Evolutionary conservation across 352 stramenopile species (phyloP).

Genomic region (Phytopythium sindhum): DNA sequence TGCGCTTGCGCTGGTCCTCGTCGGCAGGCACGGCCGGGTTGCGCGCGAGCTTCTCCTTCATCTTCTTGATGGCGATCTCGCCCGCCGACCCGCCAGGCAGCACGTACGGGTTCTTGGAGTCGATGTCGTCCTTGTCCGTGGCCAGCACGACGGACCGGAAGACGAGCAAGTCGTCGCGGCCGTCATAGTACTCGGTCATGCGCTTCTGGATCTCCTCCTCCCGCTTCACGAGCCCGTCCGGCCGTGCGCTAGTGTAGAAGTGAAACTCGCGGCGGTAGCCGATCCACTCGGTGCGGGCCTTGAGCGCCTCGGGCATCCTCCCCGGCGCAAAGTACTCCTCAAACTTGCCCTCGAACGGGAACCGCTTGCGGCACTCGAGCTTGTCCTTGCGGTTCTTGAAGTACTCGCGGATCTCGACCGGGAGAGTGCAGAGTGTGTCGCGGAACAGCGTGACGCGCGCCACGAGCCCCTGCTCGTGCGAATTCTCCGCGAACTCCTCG

Average conservation of each 20-base stretch:
- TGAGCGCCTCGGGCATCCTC: slow-evolving; percentile 68
- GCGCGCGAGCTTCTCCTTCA: slow-evolving; percentile 91
- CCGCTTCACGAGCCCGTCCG: slow-evolving; percentile 84
- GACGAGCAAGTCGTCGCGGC: slow-evolving; percentile 81
- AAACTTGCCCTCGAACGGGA: slow-evolving; percentile 85
- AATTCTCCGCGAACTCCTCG: slow-evolving; percentile 91
- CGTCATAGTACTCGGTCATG: slow-evolving; percentile 84
- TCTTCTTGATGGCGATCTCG: slow-evolving; percentile 89
- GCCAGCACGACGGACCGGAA: slow-evolving; percentile 81
- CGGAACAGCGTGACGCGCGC: slow-evolving; percentile 81
- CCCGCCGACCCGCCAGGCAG: slow-evolving; percentile 63
- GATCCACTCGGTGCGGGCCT: slow-evolving; percentile 81
- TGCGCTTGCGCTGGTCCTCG: slow-evolving; percentile 87
- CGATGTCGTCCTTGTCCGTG: slow-evolving; percentile 71
- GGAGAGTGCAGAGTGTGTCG: slow-evolving; percentile 73
- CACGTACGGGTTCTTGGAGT: slow-evolving; percentile 78
- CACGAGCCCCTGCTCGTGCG: slow-evolving; percentile 87
- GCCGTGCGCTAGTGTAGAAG: slow-evolving; percentile 90
- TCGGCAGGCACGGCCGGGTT: slow-evolving; percentile 48
- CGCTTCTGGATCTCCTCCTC: slow-evolving; percentile 88
- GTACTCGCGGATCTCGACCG: slow-evolving; percentile 87
- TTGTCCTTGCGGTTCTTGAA: slow-evolving; percentile 92
- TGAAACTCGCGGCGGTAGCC: slow-evolving; percentile 83
- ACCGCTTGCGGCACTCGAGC: slow-evolving; percentile 72
- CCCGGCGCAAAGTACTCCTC: slow-evolving; percentile 79